A percentile compares a stretch with the other conserved stretches of the same genome.
phyloP scores from a whole-genome alignment of 2,329 filamentous ascomycete genomes.

The Akanthomyces uredinophilus region DNA sequence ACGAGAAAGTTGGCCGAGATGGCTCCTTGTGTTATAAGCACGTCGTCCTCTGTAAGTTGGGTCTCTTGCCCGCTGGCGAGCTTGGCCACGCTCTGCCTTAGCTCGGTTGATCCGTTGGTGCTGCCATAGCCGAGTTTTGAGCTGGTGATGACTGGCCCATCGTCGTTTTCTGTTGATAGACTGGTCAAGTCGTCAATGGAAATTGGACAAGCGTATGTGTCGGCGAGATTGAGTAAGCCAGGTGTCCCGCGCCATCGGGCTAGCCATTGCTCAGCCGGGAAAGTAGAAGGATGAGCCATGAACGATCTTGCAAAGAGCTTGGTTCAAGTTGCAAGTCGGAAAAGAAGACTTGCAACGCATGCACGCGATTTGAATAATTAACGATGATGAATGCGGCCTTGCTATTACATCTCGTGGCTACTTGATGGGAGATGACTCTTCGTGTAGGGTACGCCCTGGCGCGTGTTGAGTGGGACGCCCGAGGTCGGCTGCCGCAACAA shows the following conservation, averaged over 20 bases:
- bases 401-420: neutral
- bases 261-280: slow-evolving; percentile 71
- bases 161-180: slow-evolving; percentile 51
- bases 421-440: slow-evolving; percentile 1
- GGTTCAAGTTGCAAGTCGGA: neutral
- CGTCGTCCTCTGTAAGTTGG: slow-evolving; percentile 48
- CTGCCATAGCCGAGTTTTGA: slow-evolving; percentile 66
- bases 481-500: neutral
- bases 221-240: slow-evolving; percentile 64
- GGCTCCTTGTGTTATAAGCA: slow-evolving; percentile 74
- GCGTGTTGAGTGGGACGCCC: neutral
- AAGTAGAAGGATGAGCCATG: slow-evolving; percentile 31
- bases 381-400: neutral
- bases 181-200: slow-evolving; percentile 62
- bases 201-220: slow-evolving; percentile 72
- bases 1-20: slow-evolving; percentile 82
- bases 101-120: slow-evolving; percentile 60
- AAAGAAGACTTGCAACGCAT: neutral
- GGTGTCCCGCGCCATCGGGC: slow-evolving; percentile 53
- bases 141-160: slow-evolving; percentile 41
- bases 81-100: slow-evolving; percentile 60
- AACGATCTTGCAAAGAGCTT: neutral
- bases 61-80: slow-evolving; percentile 57
- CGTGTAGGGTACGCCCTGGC: slow-evolving; percentile 4
- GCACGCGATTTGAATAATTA: neutral